phyloP scores from a whole-genome alignment of 139 green algal species.

The Chlamydomonas eustigma region DNA sequence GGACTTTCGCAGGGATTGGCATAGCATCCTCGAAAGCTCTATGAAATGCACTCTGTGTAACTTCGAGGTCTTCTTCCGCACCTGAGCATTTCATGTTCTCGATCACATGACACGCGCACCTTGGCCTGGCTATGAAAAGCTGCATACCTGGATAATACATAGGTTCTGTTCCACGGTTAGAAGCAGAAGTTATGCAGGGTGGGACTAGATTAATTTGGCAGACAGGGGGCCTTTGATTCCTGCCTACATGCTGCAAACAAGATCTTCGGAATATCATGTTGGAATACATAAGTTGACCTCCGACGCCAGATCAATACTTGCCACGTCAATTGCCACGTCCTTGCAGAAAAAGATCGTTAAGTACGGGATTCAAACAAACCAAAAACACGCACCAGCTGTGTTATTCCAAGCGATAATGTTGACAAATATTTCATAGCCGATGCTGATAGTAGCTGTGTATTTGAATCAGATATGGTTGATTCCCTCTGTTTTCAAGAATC shows the following conservation, averaged over 20 bases:
- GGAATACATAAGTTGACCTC: background rate
- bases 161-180: background rate
- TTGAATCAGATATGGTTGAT: background rate
- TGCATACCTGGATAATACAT: background rate
- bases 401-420: background rate
- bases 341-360: background rate
- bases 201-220: no score
- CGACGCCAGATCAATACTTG: background rate
- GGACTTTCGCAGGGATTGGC: background rate
- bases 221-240: background rate
- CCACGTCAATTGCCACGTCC: background rate
- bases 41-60: constrained; percentile 5
- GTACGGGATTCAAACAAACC: background rate
- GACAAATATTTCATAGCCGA: no score
- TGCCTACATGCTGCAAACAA: background rate
- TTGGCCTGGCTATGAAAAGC: background rate
- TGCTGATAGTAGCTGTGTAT: no score
- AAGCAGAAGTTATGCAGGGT: background rate
- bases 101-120: background rate
- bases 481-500: background rate
- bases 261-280: background rate
- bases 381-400: background rate
- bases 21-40: background rate
- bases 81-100: background rate
- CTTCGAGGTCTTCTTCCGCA: background rate